Evolutionary conservation across 257 asterid genomes (phyloP).

Genomic region (Capsicum baccatum): DNA sequence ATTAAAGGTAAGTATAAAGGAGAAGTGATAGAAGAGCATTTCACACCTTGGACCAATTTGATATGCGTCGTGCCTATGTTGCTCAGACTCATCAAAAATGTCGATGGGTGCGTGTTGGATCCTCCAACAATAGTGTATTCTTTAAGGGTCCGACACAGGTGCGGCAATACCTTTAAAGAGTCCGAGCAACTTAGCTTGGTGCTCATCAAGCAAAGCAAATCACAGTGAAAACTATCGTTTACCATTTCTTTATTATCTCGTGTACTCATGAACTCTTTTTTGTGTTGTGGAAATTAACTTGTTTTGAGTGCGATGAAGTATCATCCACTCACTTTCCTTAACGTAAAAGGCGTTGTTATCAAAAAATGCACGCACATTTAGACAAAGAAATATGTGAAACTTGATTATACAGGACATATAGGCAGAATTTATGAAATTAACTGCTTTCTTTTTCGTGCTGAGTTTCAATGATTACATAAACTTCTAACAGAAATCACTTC

Average conservation of each 20-base stretch:
- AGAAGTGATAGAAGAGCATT: not conserved
- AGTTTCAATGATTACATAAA: not conserved
- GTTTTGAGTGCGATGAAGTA: not conserved
- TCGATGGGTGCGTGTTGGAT: too few species aligned
- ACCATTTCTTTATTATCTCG: not conserved
- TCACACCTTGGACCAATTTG: not conserved
- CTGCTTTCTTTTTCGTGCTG: not conserved
- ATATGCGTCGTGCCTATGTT: not conserved
- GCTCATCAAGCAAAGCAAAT: not conserved
- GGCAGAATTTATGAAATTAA: not conserved
- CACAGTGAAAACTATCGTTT: not conserved
- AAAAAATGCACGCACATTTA: not conserved
- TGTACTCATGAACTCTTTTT: not conserved
- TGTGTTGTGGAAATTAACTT: not conserved
- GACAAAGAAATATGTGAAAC: conserved; percentile 3
- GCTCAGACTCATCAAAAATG: too few species aligned
- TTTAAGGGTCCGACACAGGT: too few species aligned
- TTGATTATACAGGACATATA: conserved; percentile 1
- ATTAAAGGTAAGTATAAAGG: not conserved
- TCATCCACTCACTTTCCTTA: not conserved
- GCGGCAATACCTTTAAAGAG: too few species aligned
- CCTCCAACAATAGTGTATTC: too few species aligned
- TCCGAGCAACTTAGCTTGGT: not conserved
- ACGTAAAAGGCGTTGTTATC: not conserved
- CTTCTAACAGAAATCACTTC: conserved; percentile 4